A percentile compares a stretch with the other conserved stretches of the same genome.
Conservation (phyloP, 2,329 filamentous ascomycete genomes). For the Claviceps pazoutovae region DNA sequence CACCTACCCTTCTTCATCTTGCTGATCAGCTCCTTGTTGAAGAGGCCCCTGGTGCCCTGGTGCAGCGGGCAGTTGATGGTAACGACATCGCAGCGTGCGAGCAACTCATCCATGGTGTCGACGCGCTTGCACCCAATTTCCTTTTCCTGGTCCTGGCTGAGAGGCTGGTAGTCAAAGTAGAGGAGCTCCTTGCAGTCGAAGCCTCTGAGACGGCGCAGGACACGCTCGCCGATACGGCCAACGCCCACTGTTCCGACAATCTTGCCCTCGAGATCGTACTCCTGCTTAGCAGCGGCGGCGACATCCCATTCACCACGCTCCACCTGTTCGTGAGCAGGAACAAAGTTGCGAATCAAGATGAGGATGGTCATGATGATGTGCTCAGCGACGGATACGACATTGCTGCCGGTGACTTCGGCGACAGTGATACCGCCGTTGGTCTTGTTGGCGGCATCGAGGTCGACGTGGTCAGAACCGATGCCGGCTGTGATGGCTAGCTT, state of each 20-base stretch:
- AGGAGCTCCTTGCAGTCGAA: slow-evolving; percentile 99
- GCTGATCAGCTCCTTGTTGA: slow-evolving; percentile 95
- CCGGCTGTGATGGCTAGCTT: slow-evolving; percentile 95
- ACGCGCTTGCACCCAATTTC: slow-evolving; percentile 93
- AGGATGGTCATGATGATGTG: slow-evolving; percentile 99
- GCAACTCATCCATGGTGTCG: slow-evolving; percentile 80
- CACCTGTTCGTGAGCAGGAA: slow-evolving; percentile 92
- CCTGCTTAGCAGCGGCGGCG: slow-evolving; percentile 90
- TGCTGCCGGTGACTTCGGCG: slow-evolving; percentile 93
- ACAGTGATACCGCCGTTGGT: slow-evolving; percentile 97
- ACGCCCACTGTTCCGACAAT: slow-evolving; percentile 95
- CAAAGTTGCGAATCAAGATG: slow-evolving; percentile 90
- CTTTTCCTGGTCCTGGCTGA: slow-evolving; percentile 71
- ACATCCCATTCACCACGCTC: slow-evolving; percentile 86
- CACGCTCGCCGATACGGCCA: slow-evolving; percentile 95
- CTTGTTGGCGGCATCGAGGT: slow-evolving; percentile 92
- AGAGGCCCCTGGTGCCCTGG: slow-evolving; percentile 90
- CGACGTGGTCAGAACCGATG: slow-evolving; percentile 97
- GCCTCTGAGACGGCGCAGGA: slow-evolving; percentile 85
- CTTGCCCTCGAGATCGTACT: slow-evolving; percentile 95
- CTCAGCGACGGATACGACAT: slow-evolving; percentile 96
- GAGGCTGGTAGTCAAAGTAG: slow-evolving; percentile 98
- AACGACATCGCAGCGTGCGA: slow-evolving; percentile 88
- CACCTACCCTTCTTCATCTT: slow-evolving; percentile 92
- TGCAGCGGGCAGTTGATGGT: slow-evolving; percentile 99